Base-by-base conservation (phyloP, 2,329 filamentous ascomycete species). In the Cephalotrichum gorgonifer region DNA sequence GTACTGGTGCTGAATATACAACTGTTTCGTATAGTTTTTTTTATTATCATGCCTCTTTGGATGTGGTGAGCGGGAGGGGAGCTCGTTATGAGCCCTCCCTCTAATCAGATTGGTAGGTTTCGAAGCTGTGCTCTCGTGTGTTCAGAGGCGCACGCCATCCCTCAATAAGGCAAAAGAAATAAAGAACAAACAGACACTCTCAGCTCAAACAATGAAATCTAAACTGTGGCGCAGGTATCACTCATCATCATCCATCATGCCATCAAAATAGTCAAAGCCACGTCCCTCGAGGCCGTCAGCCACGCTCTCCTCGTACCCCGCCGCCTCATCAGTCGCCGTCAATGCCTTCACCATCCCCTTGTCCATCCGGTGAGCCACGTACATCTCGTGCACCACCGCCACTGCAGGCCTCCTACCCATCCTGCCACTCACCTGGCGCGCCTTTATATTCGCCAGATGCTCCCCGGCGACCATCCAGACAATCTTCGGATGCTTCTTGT, bases 381-480 rank as follows among this genome's bases (percentile, higher is more conserved):
- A 69, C 56, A 70, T 61, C 15, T 54, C 50, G 0, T 67, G 60
- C 2, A 61, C 62, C 25, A 75, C 58, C 0, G 64, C 45, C 1
- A 67, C 58, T 1, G 57, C 55, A 8, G 59, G 54, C 15, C 57
- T 23, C 60, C 50, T 48, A 53, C 5, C 50, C 51, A 2, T 53
- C 50, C 6, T 20, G 69, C 39, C 27, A 20, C 28, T 48, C 47
- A n/a, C n/a, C n/a, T n/a, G n/a, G n/a, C n/a, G n/a, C n/a, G 47
- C 47, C 39, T 48, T 48, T 38, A 48, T 48, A n/a, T 2, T 17
- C 9, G 28, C 17, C 14, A 48, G 47, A 4, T 79, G 74, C 1
- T 59, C 62, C 0, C 75, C 75, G 0, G 70, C 71, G 52, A 79
- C 65, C 11, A 58, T 59, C 73, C 74, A 79, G 1, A 64, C 56